These are phyloP conservation scores for Lactarius akahatsu DNA, from an alignment of 768 basidiomycete genomes.

Conservation along the genomic window DNA sequence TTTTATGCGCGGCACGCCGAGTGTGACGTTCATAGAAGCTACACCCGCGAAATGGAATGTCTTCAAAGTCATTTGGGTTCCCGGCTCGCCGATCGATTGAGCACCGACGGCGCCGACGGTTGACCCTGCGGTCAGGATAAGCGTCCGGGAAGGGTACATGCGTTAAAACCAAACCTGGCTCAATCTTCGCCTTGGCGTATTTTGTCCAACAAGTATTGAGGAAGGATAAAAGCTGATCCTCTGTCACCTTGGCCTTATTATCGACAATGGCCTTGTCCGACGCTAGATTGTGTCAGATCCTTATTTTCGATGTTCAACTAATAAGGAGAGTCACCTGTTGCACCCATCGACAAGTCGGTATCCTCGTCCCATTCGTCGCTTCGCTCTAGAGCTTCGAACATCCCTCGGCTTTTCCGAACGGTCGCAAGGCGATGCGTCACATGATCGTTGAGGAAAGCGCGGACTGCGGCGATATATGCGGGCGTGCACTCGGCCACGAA, in stretches of 20 bases:
- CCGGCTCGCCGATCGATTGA: conserved; percentile 98
- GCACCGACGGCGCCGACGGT: conserved; percentile 99
- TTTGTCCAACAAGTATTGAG: conserved; percentile 86
- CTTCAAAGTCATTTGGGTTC: conserved; percentile 99
- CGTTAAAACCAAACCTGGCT: conserved; percentile 62
- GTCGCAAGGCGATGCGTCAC: conserved; percentile 66
- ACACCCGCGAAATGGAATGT: conserved; percentile 99
- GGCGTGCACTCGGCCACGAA: conserved; percentile 72
- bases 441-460: conserved; percentile 65
- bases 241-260: conserved; percentile 88
- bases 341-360: conserved; percentile 74
- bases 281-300: conserved; percentile 38
- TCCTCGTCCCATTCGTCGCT: conserved; percentile 75
- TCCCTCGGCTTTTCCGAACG: conserved; percentile 67
- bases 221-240: conserved; percentile 74
- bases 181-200: conserved; percentile 94
- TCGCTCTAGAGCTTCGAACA: conserved; percentile 79
- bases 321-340: conserved; percentile 48
- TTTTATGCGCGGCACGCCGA: conserved; percentile 99
- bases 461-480: conserved; percentile 66
- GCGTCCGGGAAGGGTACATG: not conserved
- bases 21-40: conserved; percentile 98
- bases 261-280: conserved; percentile 76
- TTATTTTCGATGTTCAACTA: not conserved
- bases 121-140: conserved; percentile 57